These are phyloP conservation scores for Forsythia viridissima DNA, from an alignment of 257 asterid species.

Conservation along the genomic window DNA sequence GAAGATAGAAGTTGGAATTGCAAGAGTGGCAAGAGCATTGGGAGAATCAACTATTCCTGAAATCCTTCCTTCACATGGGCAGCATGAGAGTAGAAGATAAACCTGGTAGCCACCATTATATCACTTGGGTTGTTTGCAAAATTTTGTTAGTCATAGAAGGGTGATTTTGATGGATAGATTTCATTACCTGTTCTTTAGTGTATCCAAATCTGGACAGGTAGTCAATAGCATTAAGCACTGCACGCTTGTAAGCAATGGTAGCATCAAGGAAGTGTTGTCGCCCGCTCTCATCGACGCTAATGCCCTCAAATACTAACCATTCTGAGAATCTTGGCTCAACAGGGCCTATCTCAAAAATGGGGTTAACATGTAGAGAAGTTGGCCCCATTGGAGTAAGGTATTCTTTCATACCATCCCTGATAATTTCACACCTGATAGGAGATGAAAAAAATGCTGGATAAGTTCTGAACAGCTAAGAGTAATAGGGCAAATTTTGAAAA, in stretches of 20 bases:
- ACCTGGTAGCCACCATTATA: constrained; percentile 42
- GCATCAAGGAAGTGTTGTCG: constrained; percentile 89
- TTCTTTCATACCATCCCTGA: constrained; percentile 84
- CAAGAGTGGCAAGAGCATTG: constrained; percentile 90
- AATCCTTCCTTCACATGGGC: constrained; percentile 98
- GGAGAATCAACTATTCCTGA: constrained; percentile 95
- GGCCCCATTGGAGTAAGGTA: constrained; percentile 99
- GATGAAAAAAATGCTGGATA: not conserved
- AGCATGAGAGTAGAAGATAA: constrained; percentile 89
- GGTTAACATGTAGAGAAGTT: constrained; percentile 80
- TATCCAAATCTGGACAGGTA: constrained; percentile 85
- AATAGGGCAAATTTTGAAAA: not conserved
- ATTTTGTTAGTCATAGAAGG: not conserved
- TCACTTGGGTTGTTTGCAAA: not conserved
- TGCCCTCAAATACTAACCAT: constrained; percentile 96
- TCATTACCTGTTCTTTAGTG: constrained; percentile 79
- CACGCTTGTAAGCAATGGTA: constrained; percentile 88
- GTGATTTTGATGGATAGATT: not conserved
- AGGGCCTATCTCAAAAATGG: constrained; percentile 91
- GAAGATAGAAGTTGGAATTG: constrained; percentile 82
- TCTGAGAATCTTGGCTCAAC: constrained; percentile 94
- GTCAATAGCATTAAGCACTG: constrained; percentile 90
- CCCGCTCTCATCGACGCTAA: constrained; percentile 91
- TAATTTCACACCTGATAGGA: constrained; percentile 73
- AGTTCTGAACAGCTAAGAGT: not conserved